Conservation (phyloP, 2,329 filamentous ascomycete genomes). For the Colletotrichum orbiculare region DNA sequence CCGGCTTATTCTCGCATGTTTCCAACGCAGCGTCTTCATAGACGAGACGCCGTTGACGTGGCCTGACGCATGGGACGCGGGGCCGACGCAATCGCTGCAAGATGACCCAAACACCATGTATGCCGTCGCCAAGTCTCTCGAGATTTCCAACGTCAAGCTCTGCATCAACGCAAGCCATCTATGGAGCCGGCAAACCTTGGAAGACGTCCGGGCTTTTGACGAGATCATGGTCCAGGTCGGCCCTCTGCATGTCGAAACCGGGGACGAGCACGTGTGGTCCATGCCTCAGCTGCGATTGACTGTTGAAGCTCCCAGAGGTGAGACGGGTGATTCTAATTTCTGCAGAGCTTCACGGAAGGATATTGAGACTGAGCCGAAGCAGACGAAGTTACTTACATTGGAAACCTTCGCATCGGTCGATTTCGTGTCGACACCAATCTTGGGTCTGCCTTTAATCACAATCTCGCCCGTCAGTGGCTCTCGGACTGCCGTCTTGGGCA, state of each 20-base stretch:
- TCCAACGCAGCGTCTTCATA: background rate
- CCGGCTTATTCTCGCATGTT: constrained; percentile 3
- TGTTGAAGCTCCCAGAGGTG: background rate
- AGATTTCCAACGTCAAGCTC: background rate
- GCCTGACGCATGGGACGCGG: background rate
- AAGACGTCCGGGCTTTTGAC: constrained; percentile 9
- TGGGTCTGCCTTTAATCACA: background rate
- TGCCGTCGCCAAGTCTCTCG: background rate
- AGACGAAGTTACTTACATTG: background rate
- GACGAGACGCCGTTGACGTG: background rate
- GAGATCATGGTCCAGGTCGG: constrained; percentile 22
- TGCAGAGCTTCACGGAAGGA: no score
- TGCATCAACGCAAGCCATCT: constrained; percentile 11
- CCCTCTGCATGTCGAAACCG: background rate
- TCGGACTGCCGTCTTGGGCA: constrained; percentile 7
- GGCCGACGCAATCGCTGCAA: no score
- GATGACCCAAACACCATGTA: constrained; percentile 2
- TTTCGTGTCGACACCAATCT: constrained; percentile 3
- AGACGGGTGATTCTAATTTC: no score
- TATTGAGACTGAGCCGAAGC: background rate
- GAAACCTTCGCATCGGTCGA: background rate
- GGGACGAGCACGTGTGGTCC: constrained; percentile 1
- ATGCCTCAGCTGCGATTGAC: background rate
- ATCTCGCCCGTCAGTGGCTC: constrained; percentile 7
- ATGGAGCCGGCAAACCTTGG: background rate